Base-by-base conservation (phyloP, 164 flowering plant species). In the Tetracentron sinense region DNA sequence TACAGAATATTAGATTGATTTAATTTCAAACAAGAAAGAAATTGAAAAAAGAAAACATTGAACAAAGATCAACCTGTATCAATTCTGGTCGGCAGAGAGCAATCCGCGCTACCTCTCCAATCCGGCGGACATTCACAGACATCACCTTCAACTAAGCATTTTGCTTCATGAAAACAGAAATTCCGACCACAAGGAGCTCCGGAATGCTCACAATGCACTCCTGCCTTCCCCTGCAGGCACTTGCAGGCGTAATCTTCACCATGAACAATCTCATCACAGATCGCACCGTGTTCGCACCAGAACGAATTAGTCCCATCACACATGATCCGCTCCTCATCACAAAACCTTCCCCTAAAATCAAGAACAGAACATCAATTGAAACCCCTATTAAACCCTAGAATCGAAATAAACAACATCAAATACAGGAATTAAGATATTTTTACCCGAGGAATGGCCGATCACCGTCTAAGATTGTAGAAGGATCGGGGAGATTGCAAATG, bases 201-300 rank as follows among this genome's bases (percentile, higher is more conserved):
- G 3, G 33, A n/a, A 56, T 59, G 54, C 73, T 78, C 70, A 49
- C 81, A 78, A 42, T 72, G 78, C 19, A 38, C 50, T 5, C 76
- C 78, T 4, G 60, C 19, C 22, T 61, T 69, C 4, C 81, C 74
- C 25, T 74, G 63, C 2, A 11, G 54, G 42, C 81, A 78, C 11
- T 30, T 63, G 57, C 78, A 78, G 8, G 54, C 54, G 52, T 77
- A 77, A 6, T 65, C 60, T 68, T 77, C 81, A 4, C 74, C 81
- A 20, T 71, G 74, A 42, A 77, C 71, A 47, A 74, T 63, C 75
- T 77, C 78, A 17, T 71, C 63, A 56, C 81, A 77, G 15, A 19
- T 71, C 27, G 66, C 75, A 5, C 76, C 74, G 29, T 77, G 70
- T 49, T 69, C 74, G 31, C 81, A 77, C 81, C 81, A 77, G 57